Evolutionary conservation across 2,329 filamentous ascomycete genomes (phyloP).

Genomic region (Curvularia lunata): DNA sequence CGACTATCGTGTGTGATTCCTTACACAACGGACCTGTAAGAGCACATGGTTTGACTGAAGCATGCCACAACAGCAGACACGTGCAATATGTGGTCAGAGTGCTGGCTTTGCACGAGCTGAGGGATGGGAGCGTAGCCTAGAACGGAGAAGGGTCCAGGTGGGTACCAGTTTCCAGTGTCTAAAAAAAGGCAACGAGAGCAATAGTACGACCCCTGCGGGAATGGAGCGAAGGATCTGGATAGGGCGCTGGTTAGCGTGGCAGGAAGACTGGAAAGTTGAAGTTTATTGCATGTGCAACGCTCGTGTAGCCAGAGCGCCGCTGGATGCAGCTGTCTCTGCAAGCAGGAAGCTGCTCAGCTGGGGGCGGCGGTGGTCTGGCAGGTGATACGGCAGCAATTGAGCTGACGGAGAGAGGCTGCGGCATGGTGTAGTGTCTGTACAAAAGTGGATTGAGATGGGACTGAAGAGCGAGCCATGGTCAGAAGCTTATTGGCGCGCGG

Average conservation of each 20-base stretch:
- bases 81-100: not conserved
- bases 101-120: not conserved
- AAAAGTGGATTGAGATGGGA: not conserved
- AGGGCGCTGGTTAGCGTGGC: conserved; percentile 5
- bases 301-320: not conserved
- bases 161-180: conserved; percentile 1
- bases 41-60: not conserved
- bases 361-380: not conserved
- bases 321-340: conserved; percentile 1
- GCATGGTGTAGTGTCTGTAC: not conserved
- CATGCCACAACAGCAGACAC: not conserved
- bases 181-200: conserved; percentile 8
- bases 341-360: not conserved
- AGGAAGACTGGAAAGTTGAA: conserved; percentile 5
- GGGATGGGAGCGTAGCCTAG: not conserved
- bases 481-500: conserved; percentile 18
- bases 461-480: conserved; percentile 6
- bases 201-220: conserved; percentile 5
- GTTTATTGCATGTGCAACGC: conserved; percentile 12
- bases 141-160: not conserved
- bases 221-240: conserved; percentile 1
- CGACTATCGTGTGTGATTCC: not conserved
- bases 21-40: not conserved
- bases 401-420: conserved; percentile 3
- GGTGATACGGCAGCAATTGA: conserved; percentile 4